A percentile compares a stretch with the other conserved stretches of the same genome.
These are phyloP conservation scores for Nigrograna mackinnonii DNA, from an alignment of 2,329 filamentous ascomycete species.

Conservation along the genomic window DNA sequence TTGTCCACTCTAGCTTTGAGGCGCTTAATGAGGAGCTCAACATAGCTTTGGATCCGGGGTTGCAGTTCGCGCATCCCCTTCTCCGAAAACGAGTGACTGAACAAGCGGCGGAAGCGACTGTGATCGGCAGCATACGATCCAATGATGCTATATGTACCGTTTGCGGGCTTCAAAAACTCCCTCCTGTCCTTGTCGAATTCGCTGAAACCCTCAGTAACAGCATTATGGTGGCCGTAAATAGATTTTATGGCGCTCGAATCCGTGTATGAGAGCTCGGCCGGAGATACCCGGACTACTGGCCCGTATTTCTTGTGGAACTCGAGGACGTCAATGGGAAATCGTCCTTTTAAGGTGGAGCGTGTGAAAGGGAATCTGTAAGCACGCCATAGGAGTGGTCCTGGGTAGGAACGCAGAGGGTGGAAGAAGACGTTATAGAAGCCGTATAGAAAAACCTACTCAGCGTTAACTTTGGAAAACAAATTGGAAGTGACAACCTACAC, in stretches of 20 bases:
- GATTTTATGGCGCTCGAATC: constrained; percentile 43
- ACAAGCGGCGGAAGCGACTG: constrained; percentile 23
- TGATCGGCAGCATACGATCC: constrained; percentile 9
- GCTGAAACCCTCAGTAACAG: constrained; percentile 7
- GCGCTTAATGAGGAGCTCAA: constrained; percentile 36
- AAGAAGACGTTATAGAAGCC: constrained; percentile 10
- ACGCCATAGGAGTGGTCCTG: background rate
- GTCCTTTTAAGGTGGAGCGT: constrained; percentile 1
- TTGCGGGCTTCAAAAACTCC: constrained; percentile 1
- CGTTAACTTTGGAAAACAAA: too few species aligned
- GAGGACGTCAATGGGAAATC: constrained; percentile 1
- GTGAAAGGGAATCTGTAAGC: constrained; percentile 4
- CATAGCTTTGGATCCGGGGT: constrained; percentile 30
- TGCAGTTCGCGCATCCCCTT: constrained; percentile 45
- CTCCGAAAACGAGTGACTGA: constrained; percentile 47
- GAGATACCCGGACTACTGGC: constrained; percentile 50
- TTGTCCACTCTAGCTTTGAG: background rate
- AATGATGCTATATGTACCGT: constrained; percentile 6
- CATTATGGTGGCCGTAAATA: constrained; percentile 33
- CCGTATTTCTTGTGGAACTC: constrained; percentile 29
- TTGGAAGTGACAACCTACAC: too few species aligned
- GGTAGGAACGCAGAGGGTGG: constrained; percentile 11
- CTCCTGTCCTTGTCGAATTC: constrained; percentile 14
- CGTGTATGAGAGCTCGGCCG: constrained; percentile 52
- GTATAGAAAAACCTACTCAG: constrained; percentile 3